Percentiles rank a stretch among this genome's conserved stretches.
These are phyloP conservation scores for Coemansia sp. DNA, from an alignment of 192 early-diverging fungal genomes.

Conservation along the genomic window DNA sequence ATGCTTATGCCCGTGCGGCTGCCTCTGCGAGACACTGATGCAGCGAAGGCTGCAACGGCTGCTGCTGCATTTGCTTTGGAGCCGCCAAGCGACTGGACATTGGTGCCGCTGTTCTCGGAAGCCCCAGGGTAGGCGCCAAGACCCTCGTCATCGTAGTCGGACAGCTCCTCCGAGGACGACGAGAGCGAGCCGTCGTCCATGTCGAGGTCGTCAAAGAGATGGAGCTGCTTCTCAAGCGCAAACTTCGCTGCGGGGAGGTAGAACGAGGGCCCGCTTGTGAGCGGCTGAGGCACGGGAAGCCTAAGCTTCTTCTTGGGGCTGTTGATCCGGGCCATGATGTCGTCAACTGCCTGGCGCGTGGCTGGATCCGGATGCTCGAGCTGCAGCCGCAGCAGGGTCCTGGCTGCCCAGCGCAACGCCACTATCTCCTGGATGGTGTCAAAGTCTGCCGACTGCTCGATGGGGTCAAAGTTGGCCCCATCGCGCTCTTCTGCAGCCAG, in stretches of 20 bases:
- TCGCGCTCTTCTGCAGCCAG: slow-evolving; percentile 13
- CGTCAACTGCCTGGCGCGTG: slow-evolving; percentile 28
- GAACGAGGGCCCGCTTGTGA: slow-evolving; percentile 38
- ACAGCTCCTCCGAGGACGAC: slow-evolving; percentile 44
- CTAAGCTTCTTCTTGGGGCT: slow-evolving; percentile 40
- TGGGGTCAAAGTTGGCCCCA: slow-evolving; percentile 16
- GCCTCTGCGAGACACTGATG: not conserved
- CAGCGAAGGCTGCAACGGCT: slow-evolving; percentile 7
- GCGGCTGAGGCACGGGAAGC: slow-evolving; percentile 34
- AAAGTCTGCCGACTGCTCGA: slow-evolving; percentile 39
- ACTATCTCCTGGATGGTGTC: slow-evolving; percentile 45
- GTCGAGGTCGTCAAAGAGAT: slow-evolving; percentile 4
- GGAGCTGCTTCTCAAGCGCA: slow-evolving; percentile 14
- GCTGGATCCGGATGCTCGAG: slow-evolving; percentile 36
- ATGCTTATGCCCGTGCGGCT: slow-evolving; percentile 6
- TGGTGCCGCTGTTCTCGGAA: not conserved
- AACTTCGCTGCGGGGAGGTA: slow-evolving; percentile 36
- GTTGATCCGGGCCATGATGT: slow-evolving; percentile 34
- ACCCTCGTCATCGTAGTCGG: slow-evolving; percentile 26
- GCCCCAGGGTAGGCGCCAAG: not conserved
- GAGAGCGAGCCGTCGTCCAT: slow-evolving; percentile 38
- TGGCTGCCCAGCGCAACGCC: slow-evolving; percentile 27
- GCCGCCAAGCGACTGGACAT: not conserved
- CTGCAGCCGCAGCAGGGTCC: slow-evolving; percentile 40
- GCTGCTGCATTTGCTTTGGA: slow-evolving; percentile 7